These are phyloP conservation scores for Lipomyces lipofer DNA, from an alignment of 805 yeast species.

Conservation along the genomic window DNA sequence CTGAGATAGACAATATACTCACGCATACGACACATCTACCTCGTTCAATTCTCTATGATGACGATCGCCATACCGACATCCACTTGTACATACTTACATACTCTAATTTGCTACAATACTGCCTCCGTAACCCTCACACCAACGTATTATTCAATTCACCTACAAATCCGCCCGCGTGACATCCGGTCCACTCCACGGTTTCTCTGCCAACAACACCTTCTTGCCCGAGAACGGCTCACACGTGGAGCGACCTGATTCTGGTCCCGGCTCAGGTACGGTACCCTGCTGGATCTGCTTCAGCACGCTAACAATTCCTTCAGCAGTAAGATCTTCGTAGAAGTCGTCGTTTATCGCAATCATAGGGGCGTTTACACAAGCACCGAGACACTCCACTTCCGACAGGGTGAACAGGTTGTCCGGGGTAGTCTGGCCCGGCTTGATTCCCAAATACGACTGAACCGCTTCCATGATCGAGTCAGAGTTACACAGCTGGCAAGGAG, in stretches of 20 bases:
- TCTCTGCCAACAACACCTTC: slow-evolving; percentile 57
- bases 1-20: no score
- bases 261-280: slow-evolving; percentile 63
- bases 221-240: slow-evolving; percentile 79
- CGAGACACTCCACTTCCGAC: slow-evolving; percentile 87
- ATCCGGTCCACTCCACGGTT: slow-evolving; percentile 68
- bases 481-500: slow-evolving; percentile 85
- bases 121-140: no score
- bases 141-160: no score
- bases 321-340: slow-evolving; percentile 77
- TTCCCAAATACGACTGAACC: slow-evolving; percentile 56
- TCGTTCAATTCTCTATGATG: no score
- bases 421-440: slow-evolving; percentile 78
- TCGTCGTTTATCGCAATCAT: slow-evolving; percentile 85
- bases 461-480: slow-evolving; percentile 78
- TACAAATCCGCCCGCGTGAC: slow-evolving; percentile 75
- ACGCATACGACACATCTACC: no score
- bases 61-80: no score
- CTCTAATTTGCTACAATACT: no score
- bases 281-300: slow-evolving; percentile 67
- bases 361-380: slow-evolving; percentile 91
- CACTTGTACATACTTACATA: no score
- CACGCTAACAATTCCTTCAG: slow-evolving; percentile 60
- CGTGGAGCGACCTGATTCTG: slow-evolving; percentile 56
- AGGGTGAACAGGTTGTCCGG: slow-evolving; percentile 72